Evolutionary conservation across 2,329 filamentous ascomycete species (phyloP), one percentile per base, ranked within the genome.

Genomic region (Colletotrichum liriopes): DNA sequence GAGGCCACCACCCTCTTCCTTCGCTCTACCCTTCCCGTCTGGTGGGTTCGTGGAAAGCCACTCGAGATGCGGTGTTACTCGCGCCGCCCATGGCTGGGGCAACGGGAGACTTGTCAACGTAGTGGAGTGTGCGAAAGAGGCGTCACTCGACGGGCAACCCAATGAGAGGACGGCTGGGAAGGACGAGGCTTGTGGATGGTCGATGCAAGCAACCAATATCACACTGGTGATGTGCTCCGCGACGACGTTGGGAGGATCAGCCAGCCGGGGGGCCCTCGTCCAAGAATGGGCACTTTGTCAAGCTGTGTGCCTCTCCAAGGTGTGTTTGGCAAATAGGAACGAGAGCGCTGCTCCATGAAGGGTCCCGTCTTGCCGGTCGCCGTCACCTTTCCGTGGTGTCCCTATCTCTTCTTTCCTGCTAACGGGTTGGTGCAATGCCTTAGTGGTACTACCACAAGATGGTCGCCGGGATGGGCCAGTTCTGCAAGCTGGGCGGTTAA

Each of bases 401-500:
- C 62, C 45, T 49, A 60, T 56, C 68, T 71, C 52, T 61, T n/a
- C 26, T 26, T 67, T n/a, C 55, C 16, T 54, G 56, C 69, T 55
- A 41, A 70, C 62, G 56, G 65, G 52, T 41, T 66, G 29, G 37
- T 52, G 45, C 49, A 37, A 63, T 72, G 52, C 43, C 35, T 72
- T 72, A 60, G 70, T 69, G 60, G 61, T 55, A 18, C 54, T 60
- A 72, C 70, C 59, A 69, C 54, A 54, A 69, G 60, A 35, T 61
- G 70, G 70, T 39, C 59, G 65, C 70, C 56, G 32, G 65, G 65
- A 73, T 71, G 67, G 67, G 71, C 71, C 67, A 63, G 55, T 49
- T 70, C 55, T 66, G 71, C 67, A 73, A 39, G 71, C 61, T 73
- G 55, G 71, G 71, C 71, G 71, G 71, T 71, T 73, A 73, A 73